A percentile compares a stretch with the other conserved stretches of the same genome.
Conservation (phyloP, 257 asterid species). For the Coffea eugenioides region DNA sequence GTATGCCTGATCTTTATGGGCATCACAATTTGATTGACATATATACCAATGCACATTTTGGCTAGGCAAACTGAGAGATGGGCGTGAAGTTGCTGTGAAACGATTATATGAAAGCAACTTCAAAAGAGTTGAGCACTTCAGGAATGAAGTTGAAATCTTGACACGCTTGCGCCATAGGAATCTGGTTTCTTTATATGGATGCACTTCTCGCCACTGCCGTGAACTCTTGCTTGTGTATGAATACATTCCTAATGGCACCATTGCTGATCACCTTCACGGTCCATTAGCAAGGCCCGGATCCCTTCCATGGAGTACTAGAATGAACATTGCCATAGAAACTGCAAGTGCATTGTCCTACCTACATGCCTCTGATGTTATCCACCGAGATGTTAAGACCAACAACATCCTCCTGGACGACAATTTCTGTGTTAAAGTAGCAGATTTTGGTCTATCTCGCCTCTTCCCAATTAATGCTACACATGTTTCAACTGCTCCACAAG, state of each 20-base stretch:
- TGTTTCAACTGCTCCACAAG: slow-evolving; percentile 89
- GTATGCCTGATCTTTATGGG: background rate
- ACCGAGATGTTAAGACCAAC: slow-evolving; percentile 78
- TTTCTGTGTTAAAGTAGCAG: slow-evolving; percentile 82
- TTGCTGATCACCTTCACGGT: slow-evolving; percentile 85
- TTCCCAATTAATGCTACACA: slow-evolving; percentile 68
- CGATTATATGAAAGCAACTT: slow-evolving; percentile 67
- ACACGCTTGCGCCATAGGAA: slow-evolving; percentile 51
- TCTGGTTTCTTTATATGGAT: slow-evolving; percentile 67
- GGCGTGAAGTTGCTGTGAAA: slow-evolving; percentile 76
- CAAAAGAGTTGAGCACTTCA: slow-evolving; percentile 76
- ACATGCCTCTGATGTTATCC: slow-evolving; percentile 67
- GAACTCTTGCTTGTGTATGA: slow-evolving; percentile 76
- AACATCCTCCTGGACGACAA: slow-evolving; percentile 68
- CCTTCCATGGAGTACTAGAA: slow-evolving; percentile 60
- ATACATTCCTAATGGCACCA: slow-evolving; percentile 70
- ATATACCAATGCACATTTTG: slow-evolving; percentile 6
- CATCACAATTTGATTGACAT: background rate
- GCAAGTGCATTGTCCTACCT: slow-evolving; percentile 71
- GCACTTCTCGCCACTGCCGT: slow-evolving; percentile 66
- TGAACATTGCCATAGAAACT: slow-evolving; percentile 71
- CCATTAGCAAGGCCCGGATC: slow-evolving; percentile 41
- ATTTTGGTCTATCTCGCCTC: slow-evolving; percentile 71
- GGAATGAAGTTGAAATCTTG: slow-evolving; percentile 71
- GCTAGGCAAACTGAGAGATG: slow-evolving; percentile 67